Evolutionary conservation across 2,329 filamentous ascomycete genomes (phyloP).

Genomic region (Paraconiothyrium brasiliense): DNA sequence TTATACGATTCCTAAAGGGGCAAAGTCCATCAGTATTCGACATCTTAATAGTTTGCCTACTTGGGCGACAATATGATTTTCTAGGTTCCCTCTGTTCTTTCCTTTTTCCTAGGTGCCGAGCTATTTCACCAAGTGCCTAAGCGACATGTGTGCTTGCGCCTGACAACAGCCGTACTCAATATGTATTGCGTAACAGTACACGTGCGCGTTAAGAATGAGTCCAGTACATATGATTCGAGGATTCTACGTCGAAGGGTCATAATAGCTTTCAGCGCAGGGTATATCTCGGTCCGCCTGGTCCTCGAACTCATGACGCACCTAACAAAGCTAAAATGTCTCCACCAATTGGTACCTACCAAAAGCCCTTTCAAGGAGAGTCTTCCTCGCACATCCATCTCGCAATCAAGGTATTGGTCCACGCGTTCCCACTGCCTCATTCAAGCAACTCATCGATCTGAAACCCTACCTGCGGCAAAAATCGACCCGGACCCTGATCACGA

Average conservation of each 20-base stretch:
- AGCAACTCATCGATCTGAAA: conserved; percentile 16
- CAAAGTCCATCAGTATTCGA: conserved; percentile 20
- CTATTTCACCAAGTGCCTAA: neutral
- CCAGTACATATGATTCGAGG: neutral
- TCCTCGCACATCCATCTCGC: neutral
- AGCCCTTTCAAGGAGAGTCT: neutral
- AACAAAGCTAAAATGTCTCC: neutral
- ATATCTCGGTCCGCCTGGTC: neutral
- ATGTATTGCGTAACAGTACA: neutral
- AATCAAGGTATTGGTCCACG: neutral
- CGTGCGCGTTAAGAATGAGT: neutral
- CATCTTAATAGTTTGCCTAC: neutral
- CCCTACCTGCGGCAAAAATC: conserved; percentile 18
- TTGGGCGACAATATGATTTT: neutral
- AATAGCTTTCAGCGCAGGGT: neutral
- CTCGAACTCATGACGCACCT: neutral
- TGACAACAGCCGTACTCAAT: neutral
- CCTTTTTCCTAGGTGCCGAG: neutral
- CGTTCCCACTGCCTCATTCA: neutral
- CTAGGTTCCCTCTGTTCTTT: neutral
- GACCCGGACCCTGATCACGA: conserved; percentile 11
- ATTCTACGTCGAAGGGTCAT: neutral
- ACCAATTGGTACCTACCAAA: neutral
- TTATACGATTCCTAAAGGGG: conserved; percentile 11
- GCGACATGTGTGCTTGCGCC: neutral